These are phyloP conservation scores for Eustoma russellianum DNA, from an alignment of 257 asterid genomes.

Conservation along the genomic window DNA sequence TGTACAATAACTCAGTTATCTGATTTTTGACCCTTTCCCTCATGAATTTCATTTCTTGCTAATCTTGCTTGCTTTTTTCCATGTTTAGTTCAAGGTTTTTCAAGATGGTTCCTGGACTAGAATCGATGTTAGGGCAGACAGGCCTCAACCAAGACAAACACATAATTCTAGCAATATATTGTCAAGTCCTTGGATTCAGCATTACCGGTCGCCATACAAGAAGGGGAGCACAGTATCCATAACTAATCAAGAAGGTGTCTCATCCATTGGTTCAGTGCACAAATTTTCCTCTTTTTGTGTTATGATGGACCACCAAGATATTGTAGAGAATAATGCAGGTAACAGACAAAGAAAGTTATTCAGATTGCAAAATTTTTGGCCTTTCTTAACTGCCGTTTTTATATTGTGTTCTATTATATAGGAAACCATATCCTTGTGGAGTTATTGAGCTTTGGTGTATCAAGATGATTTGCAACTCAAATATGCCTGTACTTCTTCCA, in stretches of 20 bases:
- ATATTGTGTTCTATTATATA: too few relatives aligned
- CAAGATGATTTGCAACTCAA: too few relatives aligned
- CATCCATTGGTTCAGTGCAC: slow-evolving; percentile 6
- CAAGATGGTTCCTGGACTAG: slow-evolving; percentile 50
- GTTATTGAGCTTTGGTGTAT: too few relatives aligned
- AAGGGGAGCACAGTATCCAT: slow-evolving; percentile 21
- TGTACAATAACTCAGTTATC: neutral
- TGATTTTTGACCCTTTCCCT: too few relatives aligned
- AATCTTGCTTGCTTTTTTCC: neutral
- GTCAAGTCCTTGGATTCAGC: slow-evolving; percentile 49
- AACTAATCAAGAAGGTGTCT: slow-evolving; percentile 12
- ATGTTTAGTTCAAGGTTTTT: slow-evolving; percentile 51
- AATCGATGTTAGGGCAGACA: slow-evolving; percentile 32
- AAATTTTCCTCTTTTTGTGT: neutral
- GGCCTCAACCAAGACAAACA: slow-evolving; percentile 16
- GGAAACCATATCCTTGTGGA: too few relatives aligned
- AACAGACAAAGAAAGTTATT: slow-evolving; percentile 2
- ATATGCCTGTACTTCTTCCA: too few relatives aligned
- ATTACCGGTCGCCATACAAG: slow-evolving; percentile 26
- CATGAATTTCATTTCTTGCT: too few relatives aligned
- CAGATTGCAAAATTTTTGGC: neutral
- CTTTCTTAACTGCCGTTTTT: neutral
- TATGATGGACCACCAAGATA: slow-evolving; percentile 16
- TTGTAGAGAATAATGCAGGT: slow-evolving; percentile 36
- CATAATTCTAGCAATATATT: slow-evolving; percentile 22